These are phyloP conservation scores for Chlorella ohadii DNA, from an alignment of 139 green algal genomes.

Conservation along the genomic window DNA sequence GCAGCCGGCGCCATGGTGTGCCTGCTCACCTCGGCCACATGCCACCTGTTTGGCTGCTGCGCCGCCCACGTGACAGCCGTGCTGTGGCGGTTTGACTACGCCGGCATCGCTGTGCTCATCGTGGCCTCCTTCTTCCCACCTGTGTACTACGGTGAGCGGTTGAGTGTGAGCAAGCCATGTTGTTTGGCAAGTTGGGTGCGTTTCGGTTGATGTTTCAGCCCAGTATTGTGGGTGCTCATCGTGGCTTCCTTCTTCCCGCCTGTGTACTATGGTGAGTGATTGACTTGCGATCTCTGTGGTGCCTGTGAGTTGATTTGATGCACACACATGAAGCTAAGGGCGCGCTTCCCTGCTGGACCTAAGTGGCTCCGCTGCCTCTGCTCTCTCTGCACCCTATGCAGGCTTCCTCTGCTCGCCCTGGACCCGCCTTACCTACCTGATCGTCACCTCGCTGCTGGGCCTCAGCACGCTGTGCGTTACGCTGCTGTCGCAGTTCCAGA, in stretches of 20 bases:
- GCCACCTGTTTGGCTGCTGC: constrained; percentile 94
- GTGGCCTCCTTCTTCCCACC: constrained; percentile 94
- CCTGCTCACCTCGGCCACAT: constrained; percentile 82
- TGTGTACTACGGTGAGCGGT: constrained; percentile 86
- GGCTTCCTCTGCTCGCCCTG: constrained; percentile 88
- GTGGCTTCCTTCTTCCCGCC: constrained; percentile 94
- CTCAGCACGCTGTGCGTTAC: constrained; percentile 72
- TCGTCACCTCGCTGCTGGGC: constrained; percentile 71
- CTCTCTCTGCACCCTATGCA: neutral
- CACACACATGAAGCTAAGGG: too few species aligned
- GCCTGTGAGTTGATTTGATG: too few species aligned
- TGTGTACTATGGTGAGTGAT: constrained; percentile 86
- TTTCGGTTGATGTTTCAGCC: too few species aligned
- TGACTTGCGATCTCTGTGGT: too few species aligned
- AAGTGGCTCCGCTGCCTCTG: too few species aligned
- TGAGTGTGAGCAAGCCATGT: too few species aligned
- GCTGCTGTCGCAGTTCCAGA: constrained; percentile 76
- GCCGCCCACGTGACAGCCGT: constrained; percentile 64
- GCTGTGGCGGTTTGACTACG: constrained; percentile 95
- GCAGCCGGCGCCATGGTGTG: constrained; percentile 88
- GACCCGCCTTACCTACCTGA: constrained; percentile 82
- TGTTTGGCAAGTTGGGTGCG: too few species aligned
- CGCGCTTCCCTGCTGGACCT: too few species aligned
- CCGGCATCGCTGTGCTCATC: constrained; percentile 93
- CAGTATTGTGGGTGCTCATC: too few species aligned